Conservation (phyloP, 306 rosid species). For the Prinsepia uniflora region DNA sequence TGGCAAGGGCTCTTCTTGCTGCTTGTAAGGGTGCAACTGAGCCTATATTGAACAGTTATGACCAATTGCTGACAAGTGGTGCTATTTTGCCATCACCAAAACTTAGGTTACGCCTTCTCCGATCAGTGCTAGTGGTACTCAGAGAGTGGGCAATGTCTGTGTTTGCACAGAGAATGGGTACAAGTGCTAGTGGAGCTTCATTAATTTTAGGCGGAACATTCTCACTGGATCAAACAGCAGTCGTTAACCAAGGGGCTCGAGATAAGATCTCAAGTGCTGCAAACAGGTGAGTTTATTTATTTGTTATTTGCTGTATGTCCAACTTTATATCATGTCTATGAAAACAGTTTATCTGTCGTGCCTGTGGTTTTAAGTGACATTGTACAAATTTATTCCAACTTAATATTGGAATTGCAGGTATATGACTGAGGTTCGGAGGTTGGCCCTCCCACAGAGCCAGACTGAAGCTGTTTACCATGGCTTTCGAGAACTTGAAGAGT, state of each 20-base stretch:
- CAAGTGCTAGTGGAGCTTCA: slow-evolving; percentile 59
- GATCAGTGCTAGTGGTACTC: slow-evolving; percentile 82
- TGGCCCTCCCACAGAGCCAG: slow-evolving; percentile 81
- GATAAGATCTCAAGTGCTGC: slow-evolving; percentile 90
- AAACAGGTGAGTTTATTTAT: slow-evolving; percentile 59
- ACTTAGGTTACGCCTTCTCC: slow-evolving; percentile 80
- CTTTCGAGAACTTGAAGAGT: slow-evolving; percentile 87
- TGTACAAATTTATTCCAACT: not conserved
- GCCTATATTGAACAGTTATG: slow-evolving; percentile 84
- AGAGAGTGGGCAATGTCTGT: slow-evolving; percentile 90
- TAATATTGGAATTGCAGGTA: slow-evolving; percentile 48
- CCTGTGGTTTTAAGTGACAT: too few relatives aligned
- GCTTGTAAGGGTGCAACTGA: slow-evolving; percentile 95
- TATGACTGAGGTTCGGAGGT: slow-evolving; percentile 85
- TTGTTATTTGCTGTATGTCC: slow-evolving; percentile 4
- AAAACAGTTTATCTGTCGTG: too few relatives aligned
- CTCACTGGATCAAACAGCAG: slow-evolving; percentile 57
- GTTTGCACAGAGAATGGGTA: slow-evolving; percentile 71
- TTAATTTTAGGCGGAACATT: slow-evolving; percentile 68
- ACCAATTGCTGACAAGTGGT: slow-evolving; percentile 78
- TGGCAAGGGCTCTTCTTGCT: slow-evolving; percentile 85
- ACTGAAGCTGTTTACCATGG: slow-evolving; percentile 77
- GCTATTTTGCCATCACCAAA: slow-evolving; percentile 84
- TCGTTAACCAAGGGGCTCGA: slow-evolving; percentile 75
- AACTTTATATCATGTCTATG: not conserved